Percentiles rank a stretch among this genome's conserved stretches.
Conservation (phyloP, 2,329 filamentous ascomycete species). For the Daldinia eschscholtzii region DNA sequence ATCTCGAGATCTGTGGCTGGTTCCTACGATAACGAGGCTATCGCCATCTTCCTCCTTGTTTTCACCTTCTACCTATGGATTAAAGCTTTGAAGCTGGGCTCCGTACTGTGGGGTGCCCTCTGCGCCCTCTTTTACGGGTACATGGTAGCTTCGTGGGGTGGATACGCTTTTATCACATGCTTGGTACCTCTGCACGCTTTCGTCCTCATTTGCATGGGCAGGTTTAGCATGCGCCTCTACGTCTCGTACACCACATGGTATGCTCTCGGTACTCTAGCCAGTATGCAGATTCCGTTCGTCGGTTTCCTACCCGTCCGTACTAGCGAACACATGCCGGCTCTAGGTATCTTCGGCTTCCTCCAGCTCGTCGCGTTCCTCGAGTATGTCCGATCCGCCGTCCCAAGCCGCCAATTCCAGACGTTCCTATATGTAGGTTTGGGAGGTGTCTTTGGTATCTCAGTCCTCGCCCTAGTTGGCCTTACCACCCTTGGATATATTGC, state of each 20-base stretch:
- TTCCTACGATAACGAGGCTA: slow-evolving; percentile 99
- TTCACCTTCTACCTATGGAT: slow-evolving; percentile 99
- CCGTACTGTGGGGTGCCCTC: slow-evolving; percentile 94
- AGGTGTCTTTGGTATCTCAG: slow-evolving; percentile 77
- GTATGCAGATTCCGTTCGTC: slow-evolving; percentile 99
- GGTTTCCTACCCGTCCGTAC: slow-evolving; percentile 96
- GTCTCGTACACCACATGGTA: slow-evolving; percentile 99
- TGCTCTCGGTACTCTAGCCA: slow-evolving; percentile 92
- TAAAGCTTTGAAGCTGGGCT: slow-evolving; percentile 96
- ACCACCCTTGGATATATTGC: slow-evolving; percentile 93
- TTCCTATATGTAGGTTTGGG: slow-evolving; percentile 83
- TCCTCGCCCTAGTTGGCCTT: slow-evolving; percentile 83
- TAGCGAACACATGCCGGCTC: slow-evolving; percentile 97
- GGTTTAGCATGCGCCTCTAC: slow-evolving; percentile 93
- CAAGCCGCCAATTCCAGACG: slow-evolving; percentile 93
- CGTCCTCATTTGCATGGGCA: slow-evolving; percentile 94
- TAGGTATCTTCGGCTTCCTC: slow-evolving; percentile 94
- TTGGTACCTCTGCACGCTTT: slow-evolving; percentile 94
- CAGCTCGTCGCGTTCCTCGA: slow-evolving; percentile 94
- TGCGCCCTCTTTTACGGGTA: slow-evolving; percentile 98
- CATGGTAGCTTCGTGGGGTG: slow-evolving; percentile 99
- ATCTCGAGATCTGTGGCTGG: slow-evolving; percentile 98
- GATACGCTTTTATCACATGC: slow-evolving; percentile 99
- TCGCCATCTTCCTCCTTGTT: slow-evolving; percentile 97
- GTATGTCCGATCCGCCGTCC: slow-evolving; percentile 88